Evolutionary conservation across 768 basidiomycete genomes (phyloP), one percentile per base, ranked within the genome.

Genomic region (Tricholoma hemisulphureum): DNA sequence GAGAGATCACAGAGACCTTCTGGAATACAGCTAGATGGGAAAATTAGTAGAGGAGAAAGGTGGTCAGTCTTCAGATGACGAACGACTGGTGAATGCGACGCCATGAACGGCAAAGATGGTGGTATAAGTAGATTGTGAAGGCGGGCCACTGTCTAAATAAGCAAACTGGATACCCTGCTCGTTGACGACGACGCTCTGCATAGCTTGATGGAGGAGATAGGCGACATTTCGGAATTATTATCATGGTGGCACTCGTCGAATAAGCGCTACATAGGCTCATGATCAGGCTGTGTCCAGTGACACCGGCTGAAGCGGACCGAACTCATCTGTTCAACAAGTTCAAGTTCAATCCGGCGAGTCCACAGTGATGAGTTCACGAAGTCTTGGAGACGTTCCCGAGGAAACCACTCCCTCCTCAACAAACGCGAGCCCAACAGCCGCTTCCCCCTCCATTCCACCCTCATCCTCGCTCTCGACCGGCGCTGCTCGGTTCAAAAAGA

Each of bases 311-410:
- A n/a, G n/a, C n/a, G n/a, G n/a, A n/a, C n/a, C n/a, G n/a, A n/a
- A n/a, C n/a, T n/a, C n/a, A n/a, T n/a, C n/a, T n/a, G n/a, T n/a
- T n/a, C n/a, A n/a, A n/a, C n/a, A n/a, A n/a, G n/a, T n/a, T n/a
- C n/a, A n/a, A n/a, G n/a, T n/a, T n/a, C n/a, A n/a, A n/a, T n/a
- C n/a, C n/a, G n/a, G n/a, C n/a, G n/a, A 2, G 32, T 32, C 32
- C 14, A 61, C 51, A 32, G 71, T 73, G 70, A 71, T 63, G 53
- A 61, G 53, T 26, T 24, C 58, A 31, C 62, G 66, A 35, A 67
- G 68, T 55, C 65, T 75, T 53, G 67, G 65, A 24, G 73, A 75
- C 58, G 73, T 74, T 3, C 73, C 71, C 20, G 74, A 75, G 54
- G 73, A 75, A 61, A 63, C 60, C 4, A 28, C 61, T 1, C 52